Evolutionary conservation across 306 rosid genomes (phyloP).

Genomic region (Crataegus laevigata): DNA sequence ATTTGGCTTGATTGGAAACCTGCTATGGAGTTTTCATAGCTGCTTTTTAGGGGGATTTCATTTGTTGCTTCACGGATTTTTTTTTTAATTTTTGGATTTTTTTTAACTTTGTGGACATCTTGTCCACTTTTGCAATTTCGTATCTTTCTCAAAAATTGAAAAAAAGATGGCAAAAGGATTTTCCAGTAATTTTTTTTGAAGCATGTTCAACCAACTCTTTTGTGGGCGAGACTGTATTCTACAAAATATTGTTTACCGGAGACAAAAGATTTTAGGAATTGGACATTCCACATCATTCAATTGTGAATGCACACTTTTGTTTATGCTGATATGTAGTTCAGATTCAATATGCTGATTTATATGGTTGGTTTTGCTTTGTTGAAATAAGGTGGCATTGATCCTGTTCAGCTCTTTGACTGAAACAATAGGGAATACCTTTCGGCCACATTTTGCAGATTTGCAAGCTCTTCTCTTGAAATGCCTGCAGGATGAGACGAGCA

Average conservation of each 20-base stretch:
- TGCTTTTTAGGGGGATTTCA: background rate
- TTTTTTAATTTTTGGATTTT: background rate
- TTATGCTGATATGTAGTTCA: background rate
- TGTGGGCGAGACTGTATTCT: background rate
- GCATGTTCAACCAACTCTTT: background rate
- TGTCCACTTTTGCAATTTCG: background rate
- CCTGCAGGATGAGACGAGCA: constrained; percentile 91
- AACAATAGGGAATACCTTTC: constrained; percentile 84
- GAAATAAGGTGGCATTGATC: constrained; percentile 81
- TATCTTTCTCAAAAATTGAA: no score
- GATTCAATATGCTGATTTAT: constrained; percentile 18
- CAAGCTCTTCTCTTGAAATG: constrained; percentile 93
- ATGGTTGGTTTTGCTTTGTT: constrained; percentile 20
- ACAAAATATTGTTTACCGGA: background rate
- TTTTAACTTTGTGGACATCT: background rate
- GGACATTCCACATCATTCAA: background rate
- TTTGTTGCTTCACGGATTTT: background rate
- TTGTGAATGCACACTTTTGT: background rate
- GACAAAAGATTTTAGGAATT: background rate
- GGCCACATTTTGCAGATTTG: constrained; percentile 74
- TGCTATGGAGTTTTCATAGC: background rate
- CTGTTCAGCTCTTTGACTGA: constrained; percentile 97
- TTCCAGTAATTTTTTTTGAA: background rate
- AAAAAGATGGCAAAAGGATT: background rate
- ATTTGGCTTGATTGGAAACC: no score